phyloP scores from a whole-genome alignment of 2,329 filamentous ascomycete species.

The Pyrenophora graminea region DNA sequence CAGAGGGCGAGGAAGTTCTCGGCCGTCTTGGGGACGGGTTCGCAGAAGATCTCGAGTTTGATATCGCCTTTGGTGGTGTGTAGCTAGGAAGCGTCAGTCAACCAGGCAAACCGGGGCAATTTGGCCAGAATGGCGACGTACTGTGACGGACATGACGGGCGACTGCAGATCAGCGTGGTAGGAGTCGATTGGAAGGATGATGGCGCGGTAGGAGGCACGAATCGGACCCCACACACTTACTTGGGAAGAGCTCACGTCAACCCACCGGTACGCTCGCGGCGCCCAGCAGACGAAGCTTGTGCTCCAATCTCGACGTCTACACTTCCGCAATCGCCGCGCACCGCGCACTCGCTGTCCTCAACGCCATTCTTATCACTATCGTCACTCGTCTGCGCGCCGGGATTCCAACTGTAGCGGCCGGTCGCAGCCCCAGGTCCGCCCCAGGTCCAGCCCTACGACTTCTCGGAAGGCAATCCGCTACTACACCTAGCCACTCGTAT shows the following conservation, averaged over 20 bases:
- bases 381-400: background rate
- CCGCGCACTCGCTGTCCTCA: conserved; percentile 4
- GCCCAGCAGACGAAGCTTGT: conserved; percentile 14
- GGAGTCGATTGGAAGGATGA: conserved; percentile 6
- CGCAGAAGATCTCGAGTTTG: conserved; percentile 96
- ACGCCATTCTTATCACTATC: conserved; percentile 2
- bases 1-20: conserved; percentile 91
- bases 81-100: conserved; percentile 51
- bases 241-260: conserved; percentile 5
- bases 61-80: conserved; percentile 89
- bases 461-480: conserved; percentile 12
- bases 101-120: background rate
- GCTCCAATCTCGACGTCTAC: background rate
- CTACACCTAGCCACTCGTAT: conserved; percentile 8
- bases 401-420: background rate
- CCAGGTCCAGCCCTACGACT: conserved; percentile 15
- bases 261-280: conserved; percentile 1
- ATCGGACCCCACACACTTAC: conserved; percentile 1
- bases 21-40: conserved; percentile 88
- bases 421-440: conserved; percentile 4
- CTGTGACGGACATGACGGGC: conserved; percentile 54
- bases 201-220: conserved; percentile 4
- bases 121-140: conserved; percentile 26
- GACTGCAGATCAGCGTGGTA: conserved; percentile 18
- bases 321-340: conserved; percentile 4